phyloP scores from a whole-genome alignment of 257 asterid species.

The Fraxinus cuspidata region DNA sequence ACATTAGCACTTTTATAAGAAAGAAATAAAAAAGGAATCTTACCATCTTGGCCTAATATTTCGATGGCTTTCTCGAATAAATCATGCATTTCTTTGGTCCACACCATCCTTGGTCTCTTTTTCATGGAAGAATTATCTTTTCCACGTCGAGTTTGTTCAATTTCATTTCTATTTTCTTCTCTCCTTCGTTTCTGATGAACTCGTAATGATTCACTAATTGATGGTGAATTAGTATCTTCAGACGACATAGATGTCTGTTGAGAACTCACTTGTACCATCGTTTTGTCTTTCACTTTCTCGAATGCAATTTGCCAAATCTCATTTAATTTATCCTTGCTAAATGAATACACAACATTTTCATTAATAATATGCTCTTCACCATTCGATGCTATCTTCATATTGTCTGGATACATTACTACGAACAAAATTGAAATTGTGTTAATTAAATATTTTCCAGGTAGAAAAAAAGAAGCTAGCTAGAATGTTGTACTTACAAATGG shows the following conservation, averaged over 20 bases:
- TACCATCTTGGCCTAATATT: slow-evolving; percentile 50
- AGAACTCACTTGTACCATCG: background rate
- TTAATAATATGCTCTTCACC: slow-evolving; percentile 35
- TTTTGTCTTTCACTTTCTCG: slow-evolving; percentile 30
- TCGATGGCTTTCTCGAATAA: slow-evolving; percentile 61
- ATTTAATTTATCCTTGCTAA: slow-evolving; percentile 28
- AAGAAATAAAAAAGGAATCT: slow-evolving; percentile 10
- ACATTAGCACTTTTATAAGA: too few species aligned
- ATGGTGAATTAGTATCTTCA: slow-evolving; percentile 6
- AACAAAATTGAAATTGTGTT: background rate
- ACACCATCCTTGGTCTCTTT: slow-evolving; percentile 59
- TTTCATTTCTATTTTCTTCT: slow-evolving; percentile 17
- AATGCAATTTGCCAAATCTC: slow-evolving; percentile 44
- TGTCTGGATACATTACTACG: slow-evolving; percentile 57
- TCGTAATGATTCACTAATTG: slow-evolving; percentile 9
- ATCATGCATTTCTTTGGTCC: slow-evolving; percentile 66
- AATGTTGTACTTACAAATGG: slow-evolving; percentile 42
- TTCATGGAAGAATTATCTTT: slow-evolving; percentile 25
- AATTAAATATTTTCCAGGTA: too few species aligned
- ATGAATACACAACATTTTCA: background rate
- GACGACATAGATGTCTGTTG: too few species aligned
- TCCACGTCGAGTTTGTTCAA: slow-evolving; percentile 25
- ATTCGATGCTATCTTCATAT: slow-evolving; percentile 29
- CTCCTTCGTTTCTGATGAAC: slow-evolving; percentile 23
- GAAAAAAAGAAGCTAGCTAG: background rate